phyloP scores from a whole-genome alignment of 169 alveolate species.

The Eimeria acervulina region DNA sequence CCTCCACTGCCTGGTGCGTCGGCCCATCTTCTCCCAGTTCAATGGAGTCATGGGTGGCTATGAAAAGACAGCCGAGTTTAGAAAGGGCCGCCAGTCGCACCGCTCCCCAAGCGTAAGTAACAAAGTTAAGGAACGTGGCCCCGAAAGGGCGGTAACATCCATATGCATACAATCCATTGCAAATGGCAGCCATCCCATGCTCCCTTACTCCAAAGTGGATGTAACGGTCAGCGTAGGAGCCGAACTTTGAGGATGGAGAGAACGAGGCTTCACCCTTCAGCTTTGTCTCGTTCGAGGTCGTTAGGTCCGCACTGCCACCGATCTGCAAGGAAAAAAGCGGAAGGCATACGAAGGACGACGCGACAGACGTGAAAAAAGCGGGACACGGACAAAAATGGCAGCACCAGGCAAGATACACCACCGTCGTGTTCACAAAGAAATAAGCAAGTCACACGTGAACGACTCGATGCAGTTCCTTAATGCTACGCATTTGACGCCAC shows the following conservation, averaged over 20 bases:
- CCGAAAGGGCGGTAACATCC: slow-evolving; percentile 90
- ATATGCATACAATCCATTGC: slow-evolving; percentile 88
- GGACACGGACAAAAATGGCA: neutral
- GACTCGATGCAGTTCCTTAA: neutral
- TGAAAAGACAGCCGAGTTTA: slow-evolving; percentile 86
- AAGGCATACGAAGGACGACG: neutral
- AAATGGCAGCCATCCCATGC: slow-evolving; percentile 91
- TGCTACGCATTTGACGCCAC: neutral
- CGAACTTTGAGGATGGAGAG: neutral
- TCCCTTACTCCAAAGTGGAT: slow-evolving; percentile 90
- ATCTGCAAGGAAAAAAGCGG: slow-evolving; percentile 81
- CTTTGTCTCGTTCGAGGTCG: slow-evolving; percentile 87
- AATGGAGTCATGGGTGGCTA: slow-evolving; percentile 91
- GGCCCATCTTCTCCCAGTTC: slow-evolving; percentile 93
- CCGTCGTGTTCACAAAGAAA: neutral
- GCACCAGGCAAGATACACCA: neutral
- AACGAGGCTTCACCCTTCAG: slow-evolving; percentile 43
- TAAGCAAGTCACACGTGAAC: neutral
- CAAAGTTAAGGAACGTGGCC: slow-evolving; percentile 89
- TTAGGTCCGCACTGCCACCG: slow-evolving; percentile 91
- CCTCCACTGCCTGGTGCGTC: slow-evolving; percentile 92
- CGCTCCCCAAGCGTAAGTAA: slow-evolving; percentile 90
- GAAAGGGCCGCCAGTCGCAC: slow-evolving; percentile 88
- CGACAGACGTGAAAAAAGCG: neutral
- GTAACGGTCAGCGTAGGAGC: slow-evolving; percentile 68